These are phyloP conservation scores for Mortierella polycephala DNA, from an alignment of 371 early-diverging fungal species.

Conservation along the genomic window DNA sequence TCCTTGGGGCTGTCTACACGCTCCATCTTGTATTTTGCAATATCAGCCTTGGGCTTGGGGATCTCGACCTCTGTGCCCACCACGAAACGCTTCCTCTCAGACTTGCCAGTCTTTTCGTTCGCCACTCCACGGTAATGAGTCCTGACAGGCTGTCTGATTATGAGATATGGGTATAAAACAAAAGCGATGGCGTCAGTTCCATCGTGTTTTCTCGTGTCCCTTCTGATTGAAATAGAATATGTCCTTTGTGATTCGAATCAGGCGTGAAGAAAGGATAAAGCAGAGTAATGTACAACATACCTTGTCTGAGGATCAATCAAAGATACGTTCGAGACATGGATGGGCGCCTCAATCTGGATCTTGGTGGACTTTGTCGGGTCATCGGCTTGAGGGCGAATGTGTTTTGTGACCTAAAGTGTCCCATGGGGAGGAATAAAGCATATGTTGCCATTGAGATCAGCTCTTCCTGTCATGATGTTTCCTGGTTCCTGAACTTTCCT, in stretches of 20 bases:
- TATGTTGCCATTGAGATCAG: not conserved
- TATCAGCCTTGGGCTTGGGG: constrained; percentile 58
- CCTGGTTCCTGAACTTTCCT: not conserved
- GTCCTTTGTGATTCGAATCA: no score
- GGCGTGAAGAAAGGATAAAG: no score
- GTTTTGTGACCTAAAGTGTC: constrained; percentile 57
- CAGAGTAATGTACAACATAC: constrained; percentile 31
- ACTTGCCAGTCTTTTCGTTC: constrained; percentile 47
- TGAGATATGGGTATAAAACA: no score
- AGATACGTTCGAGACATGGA: constrained; percentile 72
- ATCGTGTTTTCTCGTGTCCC: not conserved
- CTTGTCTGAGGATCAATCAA: constrained; percentile 69
- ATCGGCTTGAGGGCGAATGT: constrained; percentile 58
- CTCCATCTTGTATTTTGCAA: constrained; percentile 59
- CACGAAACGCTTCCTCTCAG: constrained; percentile 62
- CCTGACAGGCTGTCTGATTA: constrained; percentile 46
- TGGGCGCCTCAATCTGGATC: constrained; percentile 70
- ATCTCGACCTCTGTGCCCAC: constrained; percentile 61
- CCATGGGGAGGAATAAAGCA: not conserved
- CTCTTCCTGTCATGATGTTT: not conserved
- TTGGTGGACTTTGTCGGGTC: constrained; percentile 58
- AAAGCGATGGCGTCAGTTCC: no score
- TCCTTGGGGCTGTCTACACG: constrained; percentile 59
- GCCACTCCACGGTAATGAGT: constrained; percentile 40
- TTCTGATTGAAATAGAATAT: not conserved